Percentiles rank a stretch among this genome's conserved stretches.
phyloP scores from a whole-genome alignment of 2,329 filamentous ascomycete genomes.

The Colletotrichum ledebouriae region DNA sequence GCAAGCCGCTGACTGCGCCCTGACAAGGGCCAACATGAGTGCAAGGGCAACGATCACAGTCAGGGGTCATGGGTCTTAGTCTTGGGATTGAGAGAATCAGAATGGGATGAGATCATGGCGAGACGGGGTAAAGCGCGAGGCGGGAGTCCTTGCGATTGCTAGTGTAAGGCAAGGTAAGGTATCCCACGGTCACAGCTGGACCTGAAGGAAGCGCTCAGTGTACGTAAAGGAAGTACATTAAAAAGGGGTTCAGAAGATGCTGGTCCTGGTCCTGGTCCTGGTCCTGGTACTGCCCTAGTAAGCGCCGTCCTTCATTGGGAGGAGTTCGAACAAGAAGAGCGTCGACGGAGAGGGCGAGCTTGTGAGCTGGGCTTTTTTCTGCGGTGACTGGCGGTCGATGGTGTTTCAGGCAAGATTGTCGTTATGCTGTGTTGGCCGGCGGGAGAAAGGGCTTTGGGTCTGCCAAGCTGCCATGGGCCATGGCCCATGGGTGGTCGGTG shows the following conservation, averaged over 20 bases:
- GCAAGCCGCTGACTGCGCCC: slow-evolving; percentile 15
- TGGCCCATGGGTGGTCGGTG: neutral
- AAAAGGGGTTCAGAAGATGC: neutral
- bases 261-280: slow-evolving; percentile 18
- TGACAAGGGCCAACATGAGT: slow-evolving; percentile 29
- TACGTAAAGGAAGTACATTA: too few relatives aligned
- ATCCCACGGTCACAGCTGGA: slow-evolving; percentile 5
- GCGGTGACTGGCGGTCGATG: slow-evolving; percentile 30
- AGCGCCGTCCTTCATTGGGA: slow-evolving; percentile 32
- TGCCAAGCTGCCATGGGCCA: slow-evolving; percentile 10
- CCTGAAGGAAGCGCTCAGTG: neutral
- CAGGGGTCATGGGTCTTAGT: slow-evolving; percentile 25
- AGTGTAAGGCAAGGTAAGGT: neutral
- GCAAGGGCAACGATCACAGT: slow-evolving; percentile 31
- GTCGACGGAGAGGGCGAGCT: slow-evolving; percentile 25
- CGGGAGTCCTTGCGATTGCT: neutral
- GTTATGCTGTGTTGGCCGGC: slow-evolving; percentile 34
- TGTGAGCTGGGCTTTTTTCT: slow-evolving; percentile 16
- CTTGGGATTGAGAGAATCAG: slow-evolving; percentile 2
- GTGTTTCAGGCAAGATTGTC: slow-evolving; percentile 43
- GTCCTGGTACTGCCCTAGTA: slow-evolving; percentile 11
- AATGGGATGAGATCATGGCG: slow-evolving; percentile 25
- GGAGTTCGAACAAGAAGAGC: slow-evolving; percentile 16
- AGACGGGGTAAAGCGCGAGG: slow-evolving; percentile 23
- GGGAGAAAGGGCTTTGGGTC: slow-evolving; percentile 9